phyloP scores from a whole-genome alignment of 2,329 filamentous ascomycete species.

The Exophiala aquamarina region DNA sequence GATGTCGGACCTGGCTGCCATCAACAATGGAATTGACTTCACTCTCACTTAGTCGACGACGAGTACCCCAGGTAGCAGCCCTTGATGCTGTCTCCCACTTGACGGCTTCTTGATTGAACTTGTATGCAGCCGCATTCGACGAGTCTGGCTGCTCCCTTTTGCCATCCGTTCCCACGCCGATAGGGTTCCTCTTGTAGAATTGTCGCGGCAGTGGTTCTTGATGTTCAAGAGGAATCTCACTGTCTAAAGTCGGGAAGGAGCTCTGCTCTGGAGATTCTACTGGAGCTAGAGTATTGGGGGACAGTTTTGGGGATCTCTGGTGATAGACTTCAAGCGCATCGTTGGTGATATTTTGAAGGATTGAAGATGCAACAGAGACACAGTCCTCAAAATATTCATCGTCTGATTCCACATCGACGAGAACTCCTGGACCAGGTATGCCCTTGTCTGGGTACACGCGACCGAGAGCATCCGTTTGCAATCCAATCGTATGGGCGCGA shows the following conservation, averaged over 20 bases:
- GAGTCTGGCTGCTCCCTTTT: slow-evolving; percentile 49
- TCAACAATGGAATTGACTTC: slow-evolving; percentile 51
- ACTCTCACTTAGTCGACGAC: slow-evolving; percentile 47
- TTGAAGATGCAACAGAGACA: slow-evolving; percentile 19
- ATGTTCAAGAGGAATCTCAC: slow-evolving; percentile 28
- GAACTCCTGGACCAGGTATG: slow-evolving; percentile 54
- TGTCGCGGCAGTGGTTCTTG: slow-evolving; percentile 37
- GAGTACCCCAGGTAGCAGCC: slow-evolving; percentile 55
- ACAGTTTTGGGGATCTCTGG: slow-evolving; percentile 29
- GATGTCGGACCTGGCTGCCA: slow-evolving; percentile 40
- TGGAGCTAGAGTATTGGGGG: slow-evolving; percentile 19
- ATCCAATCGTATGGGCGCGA: slow-evolving; percentile 38
- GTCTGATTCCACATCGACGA: slow-evolving; percentile 45
- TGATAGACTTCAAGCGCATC: slow-evolving; percentile 28
- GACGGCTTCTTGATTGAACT: slow-evolving; percentile 49
- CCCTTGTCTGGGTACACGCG: slow-evolving; percentile 36
- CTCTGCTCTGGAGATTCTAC: slow-evolving; percentile 25
- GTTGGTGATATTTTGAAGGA: slow-evolving; percentile 11
- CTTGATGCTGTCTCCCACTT: slow-evolving; percentile 56
- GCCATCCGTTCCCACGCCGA: slow-evolving; percentile 17
- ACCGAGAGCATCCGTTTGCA: slow-evolving; percentile 34
- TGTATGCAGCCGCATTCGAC: slow-evolving; percentile 56
- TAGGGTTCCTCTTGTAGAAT: slow-evolving; percentile 41
- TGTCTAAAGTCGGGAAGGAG: slow-evolving; percentile 28
- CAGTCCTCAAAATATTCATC: slow-evolving; percentile 34